phyloP scores from a whole-genome alignment of 2,329 filamentous ascomycete genomes.

The Ceratocystis colombiana region DNA sequence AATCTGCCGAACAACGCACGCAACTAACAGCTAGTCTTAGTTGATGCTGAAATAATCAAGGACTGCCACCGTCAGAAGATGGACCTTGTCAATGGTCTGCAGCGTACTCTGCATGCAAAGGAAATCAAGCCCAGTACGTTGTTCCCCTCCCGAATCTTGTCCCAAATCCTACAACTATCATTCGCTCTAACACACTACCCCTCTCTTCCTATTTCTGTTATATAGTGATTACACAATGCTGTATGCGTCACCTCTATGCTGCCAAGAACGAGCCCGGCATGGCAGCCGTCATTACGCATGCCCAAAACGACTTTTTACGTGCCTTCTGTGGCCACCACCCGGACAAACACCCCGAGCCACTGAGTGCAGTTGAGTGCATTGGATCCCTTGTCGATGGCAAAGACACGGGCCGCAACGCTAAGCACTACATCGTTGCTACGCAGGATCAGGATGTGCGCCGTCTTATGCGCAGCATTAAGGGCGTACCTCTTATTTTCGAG shows the following conservation, averaged over 20 bases:
- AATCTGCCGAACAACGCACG: conserved; percentile 4
- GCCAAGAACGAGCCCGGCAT: conserved; percentile 46
- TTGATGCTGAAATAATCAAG: conserved; percentile 75
- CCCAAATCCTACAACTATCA: not conserved
- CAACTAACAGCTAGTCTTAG: conserved; percentile 33
- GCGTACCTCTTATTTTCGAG: conserved; percentile 69
- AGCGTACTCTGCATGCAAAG: conserved; percentile 75
- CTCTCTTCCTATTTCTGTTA: conserved; percentile 16
- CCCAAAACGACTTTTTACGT: conserved; percentile 62
- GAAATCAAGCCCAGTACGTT: conserved; percentile 62
- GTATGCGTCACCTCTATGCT: conserved; percentile 67
- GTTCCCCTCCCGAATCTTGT: too few relatives aligned
- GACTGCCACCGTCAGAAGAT: conserved; percentile 80
- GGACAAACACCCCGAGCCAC: conserved; percentile 58
- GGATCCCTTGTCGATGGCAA: conserved; percentile 70
- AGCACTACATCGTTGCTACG: conserved; percentile 67
- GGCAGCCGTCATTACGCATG: conserved; percentile 56
- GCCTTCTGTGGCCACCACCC: conserved; percentile 69
- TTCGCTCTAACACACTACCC: conserved; percentile 26
- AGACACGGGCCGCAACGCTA: conserved; percentile 58
- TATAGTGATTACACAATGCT: conserved; percentile 71
- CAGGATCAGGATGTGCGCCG: conserved; percentile 57
- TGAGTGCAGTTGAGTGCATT: conserved; percentile 61
- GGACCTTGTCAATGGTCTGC: conserved; percentile 66
- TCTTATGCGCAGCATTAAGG: conserved; percentile 54